These are phyloP conservation scores for Sugiyamaella boreocaroliniensis DNA, from an alignment of 805 yeast species.

Conservation along the genomic window DNA sequence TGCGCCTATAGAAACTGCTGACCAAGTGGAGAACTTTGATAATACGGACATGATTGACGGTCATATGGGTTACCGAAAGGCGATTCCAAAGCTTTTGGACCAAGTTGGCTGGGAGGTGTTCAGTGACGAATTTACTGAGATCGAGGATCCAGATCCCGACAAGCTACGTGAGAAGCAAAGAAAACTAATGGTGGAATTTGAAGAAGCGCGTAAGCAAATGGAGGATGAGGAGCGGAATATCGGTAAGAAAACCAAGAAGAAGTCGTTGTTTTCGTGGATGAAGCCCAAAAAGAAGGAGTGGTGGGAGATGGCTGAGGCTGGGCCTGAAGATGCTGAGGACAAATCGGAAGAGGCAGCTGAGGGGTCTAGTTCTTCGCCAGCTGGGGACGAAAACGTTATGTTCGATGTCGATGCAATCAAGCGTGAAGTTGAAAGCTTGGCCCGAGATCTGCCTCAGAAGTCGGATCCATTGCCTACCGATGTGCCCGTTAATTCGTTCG, in stretches of 20 bases:
- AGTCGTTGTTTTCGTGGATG: slow-evolving; percentile 38
- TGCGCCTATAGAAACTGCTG: slow-evolving; percentile 52
- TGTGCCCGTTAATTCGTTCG: neutral
- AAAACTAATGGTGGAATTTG: slow-evolving; percentile 75
- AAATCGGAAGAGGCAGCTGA: slow-evolving; percentile 30
- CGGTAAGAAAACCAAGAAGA: slow-evolving; percentile 28
- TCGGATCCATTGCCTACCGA: neutral
- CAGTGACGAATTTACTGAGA: slow-evolving; percentile 88
- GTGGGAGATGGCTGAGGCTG: slow-evolving; percentile 43
- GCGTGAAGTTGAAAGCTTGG: slow-evolving; percentile 30
- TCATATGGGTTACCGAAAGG: slow-evolving; percentile 94
- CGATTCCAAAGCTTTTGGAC: slow-evolving; percentile 75
- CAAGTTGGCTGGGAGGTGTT: slow-evolving; percentile 71
- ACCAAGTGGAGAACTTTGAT: slow-evolving; percentile 72
- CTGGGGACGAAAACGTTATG: slow-evolving; percentile 35
- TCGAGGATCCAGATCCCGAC: slow-evolving; percentile 93
- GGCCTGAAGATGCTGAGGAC: slow-evolving; percentile 30
- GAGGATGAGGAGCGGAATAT: slow-evolving; percentile 26
- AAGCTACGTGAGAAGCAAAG: slow-evolving; percentile 70
- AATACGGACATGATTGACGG: slow-evolving; percentile 86
- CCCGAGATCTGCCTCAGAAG: slow-evolving; percentile 11
- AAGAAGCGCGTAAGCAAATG: slow-evolving; percentile 67
- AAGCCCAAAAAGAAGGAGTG: slow-evolving; percentile 49
- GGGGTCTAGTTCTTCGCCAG: neutral
- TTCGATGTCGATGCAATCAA: slow-evolving; percentile 37